Base-by-base conservation (phyloP, 2,329 filamentous ascomycete species). In the Colletotrichum gloeosporioides region DNA sequence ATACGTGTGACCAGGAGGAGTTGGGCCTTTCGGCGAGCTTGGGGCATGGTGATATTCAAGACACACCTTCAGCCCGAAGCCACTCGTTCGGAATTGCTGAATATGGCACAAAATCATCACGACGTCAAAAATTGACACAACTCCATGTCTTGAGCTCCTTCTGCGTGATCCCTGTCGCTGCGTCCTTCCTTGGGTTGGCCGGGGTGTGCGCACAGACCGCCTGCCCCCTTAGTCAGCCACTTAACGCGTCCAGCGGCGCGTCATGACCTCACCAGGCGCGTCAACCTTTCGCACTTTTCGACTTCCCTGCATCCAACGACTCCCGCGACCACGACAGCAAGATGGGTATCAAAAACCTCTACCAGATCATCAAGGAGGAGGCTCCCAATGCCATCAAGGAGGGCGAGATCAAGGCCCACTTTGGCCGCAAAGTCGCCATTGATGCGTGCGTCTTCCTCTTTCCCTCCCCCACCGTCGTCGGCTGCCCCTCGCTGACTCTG, bases 371-470 rank as follows among this genome's bases (percentile, higher is more conserved):
- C 86, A 94, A 95, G 82, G 96, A 98, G 83, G 94, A 99, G 88
- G 95, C 96, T 79, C 97, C 97, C n/a, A 95, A 96, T 87, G 94
- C 97, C 39, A 92, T 98, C 89, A 99, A 98, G 86, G 94, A 96
- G 83, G 95, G 97, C 77, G 97, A 99, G 83, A 99, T 99, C 90
- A 99, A 99, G 88, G 96, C 96, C 81, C 97, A 99, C 79, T 99
- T 99, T 84, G 97, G 97, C 78, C 95, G 97, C 84, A 99, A 99
- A 87, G 96, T 99, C 77, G 96, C 96, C 69, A 98, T 98, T 86
- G 96, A 92, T 88, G 90, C 90, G 89, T 92, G 88, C 75, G 86
- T 79, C n/a, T 22, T 57, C 34, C 31, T 4, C 18, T 31, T 2
- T 36, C 5, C 10, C 6, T 31, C 44, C 44, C 44, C 44, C 12